Evolutionary conservation across 345 rosid species (phyloP).

Genomic region (Acer negundo): DNA sequence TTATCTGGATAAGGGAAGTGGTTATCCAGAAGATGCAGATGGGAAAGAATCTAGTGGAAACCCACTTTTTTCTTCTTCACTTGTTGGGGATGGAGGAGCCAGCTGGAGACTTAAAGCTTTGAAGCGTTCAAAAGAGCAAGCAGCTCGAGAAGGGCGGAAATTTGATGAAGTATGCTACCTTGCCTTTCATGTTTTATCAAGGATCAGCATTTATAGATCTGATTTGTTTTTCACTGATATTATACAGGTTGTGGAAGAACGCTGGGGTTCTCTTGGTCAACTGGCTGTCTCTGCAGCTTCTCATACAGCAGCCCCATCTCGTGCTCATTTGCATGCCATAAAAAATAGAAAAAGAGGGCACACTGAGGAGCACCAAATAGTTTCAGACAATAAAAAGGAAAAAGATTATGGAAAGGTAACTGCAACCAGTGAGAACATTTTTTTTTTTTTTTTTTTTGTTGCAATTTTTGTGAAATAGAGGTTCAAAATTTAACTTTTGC

Average conservation of each 20-base stretch:
- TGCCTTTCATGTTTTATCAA: background rate
- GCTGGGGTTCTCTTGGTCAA: conserved; percentile 81
- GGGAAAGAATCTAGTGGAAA: conserved; percentile 40
- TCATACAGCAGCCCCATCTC: conserved; percentile 73
- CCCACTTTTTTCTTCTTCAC: conserved; percentile 49
- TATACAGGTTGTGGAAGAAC: conserved; percentile 76
- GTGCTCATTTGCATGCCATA: conserved; percentile 85
- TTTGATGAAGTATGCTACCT: conserved; percentile 57
- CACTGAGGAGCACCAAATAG: conserved; percentile 31
- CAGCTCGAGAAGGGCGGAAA: conserved; percentile 76
- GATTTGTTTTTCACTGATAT: conserved; percentile 21
- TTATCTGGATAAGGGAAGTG: conserved; percentile 68
- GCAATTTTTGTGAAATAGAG: background rate
- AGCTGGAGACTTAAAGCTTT: conserved; percentile 95
- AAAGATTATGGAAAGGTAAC: conserved; percentile 52
- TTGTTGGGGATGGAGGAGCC: conserved; percentile 95
- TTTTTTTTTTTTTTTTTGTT: background rate
- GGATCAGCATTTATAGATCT: conserved; percentile 14
- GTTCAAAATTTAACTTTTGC: background rate
- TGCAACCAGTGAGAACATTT: background rate
- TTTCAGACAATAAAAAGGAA: conserved; percentile 34
- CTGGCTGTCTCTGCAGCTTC: conserved; percentile 73
- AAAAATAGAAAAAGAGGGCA: conserved; percentile 55
- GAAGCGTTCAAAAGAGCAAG: conserved; percentile 90
- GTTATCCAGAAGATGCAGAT: conserved; percentile 75